Evolutionary conservation across 2,329 filamentous ascomycete species (phyloP), one percentile per base, ranked within the genome.

Genomic region (Celoporthe dispersa): DNA sequence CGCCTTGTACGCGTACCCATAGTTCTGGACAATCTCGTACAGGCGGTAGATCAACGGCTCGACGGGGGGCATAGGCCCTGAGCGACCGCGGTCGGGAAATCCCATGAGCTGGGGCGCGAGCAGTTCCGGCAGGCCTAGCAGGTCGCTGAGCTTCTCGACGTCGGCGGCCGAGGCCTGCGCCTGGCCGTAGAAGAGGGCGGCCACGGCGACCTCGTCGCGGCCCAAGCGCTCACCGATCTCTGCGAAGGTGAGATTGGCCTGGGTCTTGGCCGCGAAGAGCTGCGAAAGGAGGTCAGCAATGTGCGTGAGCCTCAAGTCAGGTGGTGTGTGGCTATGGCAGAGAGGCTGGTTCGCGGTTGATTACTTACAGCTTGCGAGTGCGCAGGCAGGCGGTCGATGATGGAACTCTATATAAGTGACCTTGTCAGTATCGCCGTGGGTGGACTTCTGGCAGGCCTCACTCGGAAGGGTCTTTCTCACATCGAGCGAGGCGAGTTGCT

Each of bases 1-100:
- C 0, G 94, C 94, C 86, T 98, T 98, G 83, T 97, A 98, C 0
- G 94, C 93, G 80, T 97, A 97, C 1, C 95, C 95, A 77, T 98
- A 98, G 80, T 97, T 98, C 83, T 98, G 94, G 72, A 98, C 91
- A 78, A 98, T 92, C 85, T 98, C 95, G 80, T 94, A 98, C 71
- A 98, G 80, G 2, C 95, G 86, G 80, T 98, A 98, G 78, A 98
- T 94, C 75, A 97, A 81, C 5, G 94, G 94, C 79, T 97, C 94
- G 70, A 88, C 90, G 0, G 93, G 93, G 0, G 93, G 93, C 92
- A 96, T 94, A 69, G 94, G 91, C 1, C 93, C 88, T 0, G 90
- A 87, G 67, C 90, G 86, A 44, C 94, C 94, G 3, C 94, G 88
- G 79, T 97, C 93, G 0, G 94, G 94, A 77, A 92, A 94, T 0